Conservation (phyloP, 257 asterid species). For the Solanum appendiculatum region DNA sequence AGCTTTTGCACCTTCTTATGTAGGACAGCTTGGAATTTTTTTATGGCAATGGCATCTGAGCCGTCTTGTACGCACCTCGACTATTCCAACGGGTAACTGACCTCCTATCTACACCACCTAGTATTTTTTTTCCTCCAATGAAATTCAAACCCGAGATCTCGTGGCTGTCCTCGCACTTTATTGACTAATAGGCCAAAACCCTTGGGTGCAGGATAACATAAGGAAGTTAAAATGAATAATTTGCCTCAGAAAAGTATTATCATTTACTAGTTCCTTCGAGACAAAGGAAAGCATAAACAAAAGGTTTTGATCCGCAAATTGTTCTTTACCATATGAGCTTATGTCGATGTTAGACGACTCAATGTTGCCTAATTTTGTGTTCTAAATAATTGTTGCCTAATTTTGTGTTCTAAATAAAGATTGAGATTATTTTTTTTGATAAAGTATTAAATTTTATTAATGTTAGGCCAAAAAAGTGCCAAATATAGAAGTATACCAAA, state of each 20-base stretch:
- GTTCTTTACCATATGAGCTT: background rate
- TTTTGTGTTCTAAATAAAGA: background rate
- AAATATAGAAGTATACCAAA: background rate
- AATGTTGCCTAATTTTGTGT: background rate
- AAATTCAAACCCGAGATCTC: background rate
- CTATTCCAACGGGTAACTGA: background rate
- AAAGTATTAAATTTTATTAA: background rate
- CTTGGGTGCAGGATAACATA: background rate
- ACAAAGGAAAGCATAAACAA: background rate
- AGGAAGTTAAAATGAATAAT: background rate
- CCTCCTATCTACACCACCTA: background rate
- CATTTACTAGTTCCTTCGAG: background rate
- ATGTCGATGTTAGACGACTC: background rate
- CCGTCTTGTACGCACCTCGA: background rate
- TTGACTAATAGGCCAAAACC: background rate
- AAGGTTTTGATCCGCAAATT: background rate
- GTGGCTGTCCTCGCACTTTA: background rate
- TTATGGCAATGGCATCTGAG: background rate
- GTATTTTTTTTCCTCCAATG: no score
- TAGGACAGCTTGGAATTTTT: background rate
- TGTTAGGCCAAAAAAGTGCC: background rate
- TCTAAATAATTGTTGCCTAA: no score
- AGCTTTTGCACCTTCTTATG: background rate
- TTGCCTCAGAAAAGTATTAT: background rate
- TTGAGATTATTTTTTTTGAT: background rate